Percentiles rank a stretch among this genome's conserved stretches.
These are phyloP conservation scores for Chenopodium berlandieri DNA, from an alignment of 148 eudicot species.

Conservation along the genomic window DNA sequence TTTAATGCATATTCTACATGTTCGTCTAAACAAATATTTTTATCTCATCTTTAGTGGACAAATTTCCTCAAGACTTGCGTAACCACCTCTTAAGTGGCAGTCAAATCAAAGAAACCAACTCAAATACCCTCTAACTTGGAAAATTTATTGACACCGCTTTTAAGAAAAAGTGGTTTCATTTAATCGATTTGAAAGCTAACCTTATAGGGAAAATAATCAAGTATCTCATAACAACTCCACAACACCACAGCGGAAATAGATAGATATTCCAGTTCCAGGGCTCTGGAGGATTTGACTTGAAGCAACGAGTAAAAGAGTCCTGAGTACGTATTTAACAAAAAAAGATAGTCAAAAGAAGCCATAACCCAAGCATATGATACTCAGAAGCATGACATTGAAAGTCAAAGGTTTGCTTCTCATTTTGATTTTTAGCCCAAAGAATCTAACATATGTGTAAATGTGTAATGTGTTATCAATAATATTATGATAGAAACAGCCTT, in stretches of 20 bases:
- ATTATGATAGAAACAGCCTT: neutral
- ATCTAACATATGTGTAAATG: neutral
- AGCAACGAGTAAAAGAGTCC: slow-evolving; percentile 99
- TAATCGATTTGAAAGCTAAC: slow-evolving; percentile 36
- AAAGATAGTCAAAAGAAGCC: slow-evolving; percentile 4
- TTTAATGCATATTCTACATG: neutral
- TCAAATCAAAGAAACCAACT: neutral
- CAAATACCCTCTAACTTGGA: neutral
- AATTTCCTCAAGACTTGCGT: neutral
- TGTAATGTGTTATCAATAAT: neutral
- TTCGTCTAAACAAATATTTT: neutral
- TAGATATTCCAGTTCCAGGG: slow-evolving; percentile 99
- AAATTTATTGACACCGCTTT: neutral
- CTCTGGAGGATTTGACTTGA: slow-evolving; percentile 96
- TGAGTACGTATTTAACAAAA: slow-evolving; percentile 31
- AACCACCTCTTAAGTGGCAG: neutral
- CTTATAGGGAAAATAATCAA: slow-evolving; percentile 77
- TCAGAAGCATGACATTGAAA: neutral
- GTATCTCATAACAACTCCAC: slow-evolving; percentile 81
- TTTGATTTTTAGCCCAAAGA: too few species aligned
- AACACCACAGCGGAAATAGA: slow-evolving; percentile 92
- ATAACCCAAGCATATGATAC: neutral
- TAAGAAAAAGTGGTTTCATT: neutral
- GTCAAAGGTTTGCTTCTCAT: too few species aligned
- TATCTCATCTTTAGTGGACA: too few species aligned